These are phyloP conservation scores for Cytidiella melzeri DNA, from an alignment of 768 basidiomycete genomes.

Conservation along the genomic window DNA sequence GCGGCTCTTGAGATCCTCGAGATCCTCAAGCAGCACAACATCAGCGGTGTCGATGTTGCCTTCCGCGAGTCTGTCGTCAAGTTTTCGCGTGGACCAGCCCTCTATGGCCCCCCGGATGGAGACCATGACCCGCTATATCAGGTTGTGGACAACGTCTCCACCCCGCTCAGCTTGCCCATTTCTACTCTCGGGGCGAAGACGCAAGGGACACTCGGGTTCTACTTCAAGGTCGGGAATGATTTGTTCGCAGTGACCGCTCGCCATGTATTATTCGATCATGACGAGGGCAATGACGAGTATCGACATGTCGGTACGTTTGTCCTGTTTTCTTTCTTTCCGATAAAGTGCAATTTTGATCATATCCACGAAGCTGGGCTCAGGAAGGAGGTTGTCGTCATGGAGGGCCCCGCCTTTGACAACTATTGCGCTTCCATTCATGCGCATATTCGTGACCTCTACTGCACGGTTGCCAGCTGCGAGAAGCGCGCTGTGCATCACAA, in stretches of 20 bases:
- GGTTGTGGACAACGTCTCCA: constrained; percentile 29
- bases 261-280: constrained; percentile 26
- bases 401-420: constrained; percentile 19
- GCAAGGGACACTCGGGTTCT: constrained; percentile 34
- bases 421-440: constrained; percentile 20
- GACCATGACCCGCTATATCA: constrained; percentile 24
- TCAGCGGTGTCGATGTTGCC: constrained; percentile 18
- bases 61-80: constrained; percentile 16
- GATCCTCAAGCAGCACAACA: constrained; percentile 9
- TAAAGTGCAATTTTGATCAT: constrained; percentile 15
- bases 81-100: constrained; percentile 12
- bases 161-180: constrained; percentile 31
- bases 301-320: constrained; percentile 12
- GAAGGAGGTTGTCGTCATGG: constrained; percentile 26
- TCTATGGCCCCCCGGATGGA: constrained; percentile 16
- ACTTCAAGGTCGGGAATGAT: constrained; percentile 26
- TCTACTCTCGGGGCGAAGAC: constrained; percentile 29
- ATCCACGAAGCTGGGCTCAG: constrained; percentile 18
- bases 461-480: constrained; percentile 13
- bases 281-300: constrained; percentile 18
- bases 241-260: constrained; percentile 30
- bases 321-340: too few species aligned
- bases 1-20: constrained; percentile 14
- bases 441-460: constrained; percentile 18
- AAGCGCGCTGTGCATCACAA: constrained; percentile 16